Evolutionary conservation across 768 basidiomycete species (phyloP), one percentile per base, ranked within the genome.

Genomic region (Russula brevipes): DNA sequence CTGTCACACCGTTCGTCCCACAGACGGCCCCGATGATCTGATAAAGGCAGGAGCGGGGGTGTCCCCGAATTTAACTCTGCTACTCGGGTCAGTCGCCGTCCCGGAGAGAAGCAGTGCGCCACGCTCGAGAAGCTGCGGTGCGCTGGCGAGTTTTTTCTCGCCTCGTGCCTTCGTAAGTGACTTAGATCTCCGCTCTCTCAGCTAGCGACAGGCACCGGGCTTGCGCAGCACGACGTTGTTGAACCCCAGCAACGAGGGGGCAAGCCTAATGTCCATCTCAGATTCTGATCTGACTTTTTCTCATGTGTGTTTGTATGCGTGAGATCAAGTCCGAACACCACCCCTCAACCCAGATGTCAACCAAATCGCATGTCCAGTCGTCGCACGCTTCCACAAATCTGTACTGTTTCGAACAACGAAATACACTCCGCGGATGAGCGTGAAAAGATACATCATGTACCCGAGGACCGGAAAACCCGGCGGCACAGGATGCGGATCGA

Each of bases 171-270:
- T 45, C 33, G 35, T 44, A 53, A 36, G 41, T 36, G 58, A 54
- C 63, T 64, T 64, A 64, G 51, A 54, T 55, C 53, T 60, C 63
- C 63, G 63, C 63, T 38, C 39, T 24, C 24, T 24, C 38, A 12
- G 38, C 38, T 31, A 39, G 52, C 39, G 39, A 54, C 46, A 54
- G 62, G 50, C 52, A 63, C 62, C 39, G 52, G 50, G 36, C 35
- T 7, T 42, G 46, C 49, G 39, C 47, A 54, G 44, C 54, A 44
- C 10, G 3, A 9, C 24, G 19, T 35, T 33, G 31, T 63, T 41
- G 45, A 35, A 17, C 45, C 45, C 16, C 33, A 35, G 50, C 56
- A 57, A 36, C 46, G 10, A 49, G 38, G 57, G 24, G 42, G 38
- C 36, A 24, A 49, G 8, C 46, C 31, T n/a, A 47, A 33, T 35